Percentiles rank a stretch among this genome's conserved stretches.
Conservation (phyloP, 345 rosid species). For the Gynandropsis gynandra region DNA sequence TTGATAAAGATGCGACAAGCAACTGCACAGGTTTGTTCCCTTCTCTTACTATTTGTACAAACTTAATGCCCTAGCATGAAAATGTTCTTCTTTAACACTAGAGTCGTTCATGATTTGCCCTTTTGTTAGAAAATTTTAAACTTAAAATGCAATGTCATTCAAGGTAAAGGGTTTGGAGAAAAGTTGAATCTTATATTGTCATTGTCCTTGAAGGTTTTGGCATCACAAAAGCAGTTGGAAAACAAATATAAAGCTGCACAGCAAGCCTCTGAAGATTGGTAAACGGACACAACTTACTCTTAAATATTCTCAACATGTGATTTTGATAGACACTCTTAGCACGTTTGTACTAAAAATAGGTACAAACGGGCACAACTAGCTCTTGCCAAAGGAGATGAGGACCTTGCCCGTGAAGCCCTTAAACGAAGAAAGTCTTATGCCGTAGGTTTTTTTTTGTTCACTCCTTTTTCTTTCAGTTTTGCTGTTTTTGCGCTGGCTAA, state of each 20-base stretch:
- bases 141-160: no score
- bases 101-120: background rate
- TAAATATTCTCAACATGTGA: no score
- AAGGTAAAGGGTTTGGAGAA: background rate
- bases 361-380: constrained; percentile 71
- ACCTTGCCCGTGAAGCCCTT: constrained; percentile 79
- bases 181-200: constrained; percentile 11
- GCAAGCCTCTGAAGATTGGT: constrained; percentile 74
- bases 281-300: constrained; percentile 4
- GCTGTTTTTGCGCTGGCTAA: background rate
- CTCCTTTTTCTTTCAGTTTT: background rate
- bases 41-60: background rate
- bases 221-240: constrained; percentile 70
- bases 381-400: constrained; percentile 69
- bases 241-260: constrained; percentile 60
- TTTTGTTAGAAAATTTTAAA: background rate
- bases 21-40: constrained; percentile 61
- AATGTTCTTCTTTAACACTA: constrained; percentile 10
- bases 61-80: background rate
- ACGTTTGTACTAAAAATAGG: constrained; percentile 33
- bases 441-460: constrained; percentile 35
- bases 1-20: constrained; percentile 76
- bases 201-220: constrained; percentile 46
- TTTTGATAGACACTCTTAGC: background rate
- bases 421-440: constrained; percentile 59